Base-by-base conservation (phyloP, 2,329 filamentous ascomycete genomes). In the Hymenoscyphus fructigenus region DNA sequence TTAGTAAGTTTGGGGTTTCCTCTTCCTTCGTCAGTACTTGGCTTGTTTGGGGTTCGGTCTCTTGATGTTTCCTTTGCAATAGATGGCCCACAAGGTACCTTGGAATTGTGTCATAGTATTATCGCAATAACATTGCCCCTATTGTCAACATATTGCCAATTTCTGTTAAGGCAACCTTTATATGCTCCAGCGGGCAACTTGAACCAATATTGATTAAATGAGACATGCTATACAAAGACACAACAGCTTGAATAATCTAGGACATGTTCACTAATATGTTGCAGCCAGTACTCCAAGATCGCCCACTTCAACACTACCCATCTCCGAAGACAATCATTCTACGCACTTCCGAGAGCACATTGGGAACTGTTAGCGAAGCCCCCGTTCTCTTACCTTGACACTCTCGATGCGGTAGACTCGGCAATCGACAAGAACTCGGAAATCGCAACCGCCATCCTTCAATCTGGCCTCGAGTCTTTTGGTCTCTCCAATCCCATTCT, bases 221-320 rank as follows among this genome's bases (percentile, higher is more conserved):
- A 38, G 36, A 38, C 36, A 38, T 38, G 36, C 36, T 17, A 38
- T 38, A 38, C 36, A 38, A 38, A 38, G 36, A 56, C 5, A 56
- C 23, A 56, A 56, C 53, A 26, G 5, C 53, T 56, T 38, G 14
- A 38, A 15, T 15, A 38, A 38, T 17, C 12, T 38, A 26, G 44
- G n/a, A 12, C 17, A 44, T 61, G 26, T 64, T 20, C n/a, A 57
- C 55, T 57, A 15, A 57, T 17, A 12, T 17, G 12, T 57, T 6
- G 26, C 71, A 96, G 92, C 62, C 91, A 93, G 78, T 97, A 97
- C 76, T 89, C 91, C 69, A 90, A 89, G 72, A 86, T 88, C 28
- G 91, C 93, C 5, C 94, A 98, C 76, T 91, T 91, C 79, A 96
- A 96, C 77, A 89, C 91, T 69, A 98, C 94, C 4, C 94, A 98